These are phyloP conservation scores for Corinectria fuckeliana DNA, from an alignment of 2,329 filamentous ascomycete genomes.

Conservation along the genomic window DNA sequence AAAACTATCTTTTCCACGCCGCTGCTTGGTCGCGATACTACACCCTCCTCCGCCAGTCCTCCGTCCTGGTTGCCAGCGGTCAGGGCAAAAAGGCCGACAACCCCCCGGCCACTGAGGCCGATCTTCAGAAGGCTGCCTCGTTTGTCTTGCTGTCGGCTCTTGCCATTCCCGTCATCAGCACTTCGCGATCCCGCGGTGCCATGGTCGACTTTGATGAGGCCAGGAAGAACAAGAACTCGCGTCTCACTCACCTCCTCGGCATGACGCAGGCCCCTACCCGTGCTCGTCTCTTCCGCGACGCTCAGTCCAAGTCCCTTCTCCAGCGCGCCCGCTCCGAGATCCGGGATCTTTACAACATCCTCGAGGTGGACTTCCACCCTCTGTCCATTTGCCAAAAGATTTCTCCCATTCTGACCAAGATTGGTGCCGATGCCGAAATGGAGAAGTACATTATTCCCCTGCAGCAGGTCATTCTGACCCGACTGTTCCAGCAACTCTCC, in stretches of 20 bases:
- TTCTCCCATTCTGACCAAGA: conserved; percentile 91
- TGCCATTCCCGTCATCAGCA: conserved; percentile 99
- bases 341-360: conserved; percentile 95
- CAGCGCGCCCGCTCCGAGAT: conserved; percentile 95
- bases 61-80: conserved; percentile 79
- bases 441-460: conserved; percentile 94
- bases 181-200: conserved; percentile 91
- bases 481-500: conserved; percentile 97
- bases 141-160: conserved; percentile 95
- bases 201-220: conserved; percentile 97
- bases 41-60: conserved; percentile 91
- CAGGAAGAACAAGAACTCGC: conserved; percentile 98
- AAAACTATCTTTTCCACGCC: conserved; percentile 99
- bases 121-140: conserved; percentile 92
- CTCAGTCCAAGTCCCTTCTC: conserved; percentile 90
- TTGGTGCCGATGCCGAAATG: conserved; percentile 94
- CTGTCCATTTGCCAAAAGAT: conserved; percentile 99
- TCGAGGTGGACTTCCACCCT: conserved; percentile 98
- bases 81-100: conserved; percentile 95
- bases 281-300: conserved; percentile 92
- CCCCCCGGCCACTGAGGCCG: conserved; percentile 84
- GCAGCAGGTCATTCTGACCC: conserved; percentile 97
- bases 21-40: conserved; percentile 98
- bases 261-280: conserved; percentile 91
- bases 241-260: conserved; percentile 92